These are phyloP conservation scores for Colletotrichum simmondsii DNA, from an alignment of 2,329 filamentous ascomycete species.

Conservation along the genomic window DNA sequence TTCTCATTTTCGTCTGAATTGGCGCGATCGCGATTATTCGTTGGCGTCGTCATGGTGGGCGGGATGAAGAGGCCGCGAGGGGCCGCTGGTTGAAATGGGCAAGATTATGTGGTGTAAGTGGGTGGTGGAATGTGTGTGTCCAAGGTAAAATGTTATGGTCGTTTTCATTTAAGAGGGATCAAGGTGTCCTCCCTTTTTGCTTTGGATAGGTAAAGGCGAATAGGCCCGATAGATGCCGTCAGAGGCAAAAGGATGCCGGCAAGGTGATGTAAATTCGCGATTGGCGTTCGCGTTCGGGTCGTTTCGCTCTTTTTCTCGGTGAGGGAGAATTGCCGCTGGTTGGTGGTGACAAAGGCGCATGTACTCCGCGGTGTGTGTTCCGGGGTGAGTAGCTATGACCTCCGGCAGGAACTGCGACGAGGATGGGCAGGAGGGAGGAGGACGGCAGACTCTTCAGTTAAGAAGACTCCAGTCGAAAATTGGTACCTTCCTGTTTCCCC, in stretches of 20 bases:
- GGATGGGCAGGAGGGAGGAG: neutral
- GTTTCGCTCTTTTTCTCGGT: slow-evolving; percentile 23
- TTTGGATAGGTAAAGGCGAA: neutral
- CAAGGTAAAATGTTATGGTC: neutral
- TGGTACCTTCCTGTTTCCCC: slow-evolving; percentile 9
- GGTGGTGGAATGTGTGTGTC: too few relatives aligned
- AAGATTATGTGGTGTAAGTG: neutral
- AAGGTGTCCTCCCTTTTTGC: neutral
- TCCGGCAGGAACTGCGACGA: neutral
- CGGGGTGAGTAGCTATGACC: neutral
- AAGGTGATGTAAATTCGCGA: neutral
- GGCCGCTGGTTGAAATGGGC: neutral
- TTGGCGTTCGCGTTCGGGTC: neutral
- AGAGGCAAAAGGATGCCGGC: neutral
- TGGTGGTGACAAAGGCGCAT: neutral
- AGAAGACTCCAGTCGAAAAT: neutral
- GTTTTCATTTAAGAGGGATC: neutral
- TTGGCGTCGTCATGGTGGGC: slow-evolving; percentile 13
- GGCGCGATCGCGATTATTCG: slow-evolving; percentile 13
- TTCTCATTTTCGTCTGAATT: slow-evolving; percentile 38
- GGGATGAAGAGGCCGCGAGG: neutral
- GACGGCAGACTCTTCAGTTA: neutral
- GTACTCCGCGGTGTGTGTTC: neutral
- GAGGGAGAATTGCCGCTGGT: neutral
- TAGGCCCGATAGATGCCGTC: neutral